Base-by-base conservation (phyloP, 345 rosid species). In the Bruguiera sexangula region DNA sequence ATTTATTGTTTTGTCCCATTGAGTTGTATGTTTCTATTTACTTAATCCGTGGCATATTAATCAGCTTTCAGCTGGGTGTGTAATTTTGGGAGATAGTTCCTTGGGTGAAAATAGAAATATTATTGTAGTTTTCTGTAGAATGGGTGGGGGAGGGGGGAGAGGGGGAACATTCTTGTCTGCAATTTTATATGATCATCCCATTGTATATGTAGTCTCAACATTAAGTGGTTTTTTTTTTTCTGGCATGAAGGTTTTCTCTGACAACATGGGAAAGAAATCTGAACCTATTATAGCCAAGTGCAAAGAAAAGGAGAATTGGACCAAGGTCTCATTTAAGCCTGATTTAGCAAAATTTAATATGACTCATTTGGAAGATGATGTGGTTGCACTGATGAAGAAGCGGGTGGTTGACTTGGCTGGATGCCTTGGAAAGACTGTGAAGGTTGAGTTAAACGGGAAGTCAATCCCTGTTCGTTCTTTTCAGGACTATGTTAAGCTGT, bases 331-430 rank as follows among this genome's bases (percentile, higher is more conserved):
- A 0, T 96, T 87, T 75, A 90, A 82, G 81, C 99, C 97, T 0
- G 99, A 96, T 73, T 68, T 92, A 69, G 81, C 58, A 5, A 96
- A 96, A 75, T 96, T 96, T 67, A 85, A 76, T 73, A 96, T 92
- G 98, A 79, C 81, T 27, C 82, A 79, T 27, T 82, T 95, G 6
- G 99, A 92, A 74, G 92, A 87, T 3, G 99, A 95, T 72, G 99
- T 87, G 73, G 90, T 95, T 67, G 97, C 97, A 10, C 66, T 96
- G 66, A 96, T 96, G 97, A 96, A 78, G 57, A 96, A 92, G 81
- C 71, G 97, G 37, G 99, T 96, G 11, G 81, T 90, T 50, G 98
- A 96, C 70, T 55, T 96, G 77, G 97, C 97, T 75, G 99, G 99
- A 6, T 92, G 98, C 69, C 90, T 96, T 57, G 99, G 99, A 67